Conservation (phyloP, 2,329 filamentous ascomycete genomes). For the Rutstroemia sp. region DNA sequence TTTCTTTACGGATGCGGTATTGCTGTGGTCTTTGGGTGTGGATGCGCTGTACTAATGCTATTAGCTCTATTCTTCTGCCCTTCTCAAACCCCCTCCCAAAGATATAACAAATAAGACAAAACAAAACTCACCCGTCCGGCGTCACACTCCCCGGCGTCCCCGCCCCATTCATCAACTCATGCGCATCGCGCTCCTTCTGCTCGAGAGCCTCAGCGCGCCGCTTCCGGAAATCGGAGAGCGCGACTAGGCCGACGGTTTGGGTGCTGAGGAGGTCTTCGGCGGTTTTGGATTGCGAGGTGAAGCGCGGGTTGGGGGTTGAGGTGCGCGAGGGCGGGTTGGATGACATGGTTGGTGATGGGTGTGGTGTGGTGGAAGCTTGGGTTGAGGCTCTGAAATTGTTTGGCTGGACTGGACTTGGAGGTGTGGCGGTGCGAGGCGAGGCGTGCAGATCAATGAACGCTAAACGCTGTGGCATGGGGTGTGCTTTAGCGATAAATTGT, state of each 20-base stretch:
- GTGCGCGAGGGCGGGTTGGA: slow-evolving; percentile 23
- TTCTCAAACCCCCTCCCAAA: too few species aligned
- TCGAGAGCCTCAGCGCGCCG: slow-evolving; percentile 90
- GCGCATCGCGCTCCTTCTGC: slow-evolving; percentile 75
- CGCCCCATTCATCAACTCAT: slow-evolving; percentile 47
- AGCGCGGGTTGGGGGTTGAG: slow-evolving; percentile 28
- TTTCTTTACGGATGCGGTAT: slow-evolving; percentile 29
- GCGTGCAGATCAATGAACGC: too few species aligned
- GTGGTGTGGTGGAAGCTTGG: background rate
- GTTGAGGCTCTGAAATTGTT: background rate
- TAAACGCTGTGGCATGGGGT: too few species aligned
- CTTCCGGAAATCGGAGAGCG: slow-evolving; percentile 91
- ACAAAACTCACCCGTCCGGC: slow-evolving; percentile 53
- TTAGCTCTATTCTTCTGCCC: slow-evolving; percentile 18
- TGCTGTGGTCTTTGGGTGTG: slow-evolving; percentile 33
- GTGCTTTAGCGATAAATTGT: background rate
- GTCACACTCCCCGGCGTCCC: slow-evolving; percentile 14
- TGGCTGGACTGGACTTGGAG: too few species aligned
- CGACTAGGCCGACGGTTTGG: slow-evolving; percentile 69
- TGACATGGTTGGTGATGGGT: slow-evolving; percentile 11
- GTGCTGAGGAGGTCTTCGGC: slow-evolving; percentile 30
- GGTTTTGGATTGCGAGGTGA: slow-evolving; percentile 27
- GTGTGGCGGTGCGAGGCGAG: too few species aligned
- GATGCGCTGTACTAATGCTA: slow-evolving; percentile 31
- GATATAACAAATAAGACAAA: too few species aligned